Evolutionary conservation across 805 yeast species (phyloP).

Genomic region (Dipodascopsis uninucleata): DNA sequence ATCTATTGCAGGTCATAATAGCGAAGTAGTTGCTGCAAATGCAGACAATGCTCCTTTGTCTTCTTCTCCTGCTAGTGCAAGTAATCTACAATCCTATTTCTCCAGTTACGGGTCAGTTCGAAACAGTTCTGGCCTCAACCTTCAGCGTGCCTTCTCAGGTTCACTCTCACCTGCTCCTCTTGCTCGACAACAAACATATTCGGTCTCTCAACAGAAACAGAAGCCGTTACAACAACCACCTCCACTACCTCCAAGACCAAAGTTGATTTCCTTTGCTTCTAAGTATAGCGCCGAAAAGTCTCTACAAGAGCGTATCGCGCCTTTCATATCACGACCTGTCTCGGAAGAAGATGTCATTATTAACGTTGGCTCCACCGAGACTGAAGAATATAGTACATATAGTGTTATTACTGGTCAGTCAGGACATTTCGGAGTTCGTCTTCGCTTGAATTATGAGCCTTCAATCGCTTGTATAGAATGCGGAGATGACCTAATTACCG

Average conservation of each 20-base stretch:
- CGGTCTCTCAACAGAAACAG: background rate
- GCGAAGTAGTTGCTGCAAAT: slow-evolving; percentile 24
- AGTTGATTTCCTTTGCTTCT: slow-evolving; percentile 22
- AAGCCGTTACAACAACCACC: slow-evolving; percentile 15
- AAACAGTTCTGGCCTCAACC: slow-evolving; percentile 16
- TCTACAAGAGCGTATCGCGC: slow-evolving; percentile 61
- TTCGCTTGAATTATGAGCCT: slow-evolving; percentile 60
- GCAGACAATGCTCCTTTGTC: slow-evolving; percentile 23
- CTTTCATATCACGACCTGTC: slow-evolving; percentile 65
- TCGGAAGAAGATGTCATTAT: slow-evolving; percentile 54
- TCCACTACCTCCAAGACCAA: slow-evolving; percentile 25
- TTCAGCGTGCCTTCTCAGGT: slow-evolving; percentile 17
- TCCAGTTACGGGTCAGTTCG: slow-evolving; percentile 18
- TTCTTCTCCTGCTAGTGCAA: slow-evolving; percentile 10
- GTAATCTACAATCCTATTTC: slow-evolving; percentile 15
- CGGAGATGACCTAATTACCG: slow-evolving; percentile 43
- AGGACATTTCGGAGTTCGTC: slow-evolving; percentile 60
- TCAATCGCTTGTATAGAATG: slow-evolving; percentile 42
- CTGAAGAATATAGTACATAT: slow-evolving; percentile 35
- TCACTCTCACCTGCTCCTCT: background rate
- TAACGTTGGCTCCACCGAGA: slow-evolving; percentile 50
- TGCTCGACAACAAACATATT: background rate
- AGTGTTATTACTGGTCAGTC: slow-evolving; percentile 53
- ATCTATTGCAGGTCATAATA: slow-evolving; percentile 23
- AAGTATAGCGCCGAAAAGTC: slow-evolving; percentile 42